phyloP scores from a whole-genome alignment of 305 asterid genomes.

The Euphrasia arctica region DNA sequence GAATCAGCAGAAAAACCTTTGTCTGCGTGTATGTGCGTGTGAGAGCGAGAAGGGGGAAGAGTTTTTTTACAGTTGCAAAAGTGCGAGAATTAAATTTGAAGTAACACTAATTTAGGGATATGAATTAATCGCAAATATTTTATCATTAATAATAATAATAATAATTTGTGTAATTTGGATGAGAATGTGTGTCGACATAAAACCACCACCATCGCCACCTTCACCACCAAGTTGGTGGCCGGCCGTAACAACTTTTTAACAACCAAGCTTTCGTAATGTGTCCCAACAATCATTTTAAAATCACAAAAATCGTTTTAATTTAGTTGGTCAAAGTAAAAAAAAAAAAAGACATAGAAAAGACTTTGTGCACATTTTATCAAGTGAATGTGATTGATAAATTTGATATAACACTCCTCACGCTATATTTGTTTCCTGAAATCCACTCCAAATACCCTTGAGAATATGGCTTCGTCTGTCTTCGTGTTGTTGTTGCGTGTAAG shows the following conservation, averaged over 20 bases:
- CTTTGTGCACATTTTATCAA: no score
- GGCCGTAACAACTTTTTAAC: not conserved
- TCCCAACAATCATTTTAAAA: not conserved
- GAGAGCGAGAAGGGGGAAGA: conserved; percentile 22
- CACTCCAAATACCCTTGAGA: no score
- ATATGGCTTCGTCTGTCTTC: no score
- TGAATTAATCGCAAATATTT: not conserved
- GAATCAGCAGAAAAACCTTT: conserved; percentile 27
- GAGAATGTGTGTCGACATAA: not conserved
- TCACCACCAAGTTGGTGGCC: not conserved
- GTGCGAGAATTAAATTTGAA: not conserved
- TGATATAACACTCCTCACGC: no score
- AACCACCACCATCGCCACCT: not conserved
- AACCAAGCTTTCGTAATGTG: not conserved
- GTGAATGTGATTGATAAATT: no score
- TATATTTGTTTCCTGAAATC: no score
- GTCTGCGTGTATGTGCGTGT: conserved; percentile 8
- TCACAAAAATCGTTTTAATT: no score
- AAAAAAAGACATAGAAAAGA: no score
- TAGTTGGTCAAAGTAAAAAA: no score
- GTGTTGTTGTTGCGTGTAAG: no score
- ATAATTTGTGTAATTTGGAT: no score
- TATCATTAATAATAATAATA: not conserved
- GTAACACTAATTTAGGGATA: not conserved
- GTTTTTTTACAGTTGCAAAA: conserved; percentile 26